phyloP scores from a whole-genome alignment of 2,329 filamentous ascomycete species.

The Juglanconis sp. region DNA sequence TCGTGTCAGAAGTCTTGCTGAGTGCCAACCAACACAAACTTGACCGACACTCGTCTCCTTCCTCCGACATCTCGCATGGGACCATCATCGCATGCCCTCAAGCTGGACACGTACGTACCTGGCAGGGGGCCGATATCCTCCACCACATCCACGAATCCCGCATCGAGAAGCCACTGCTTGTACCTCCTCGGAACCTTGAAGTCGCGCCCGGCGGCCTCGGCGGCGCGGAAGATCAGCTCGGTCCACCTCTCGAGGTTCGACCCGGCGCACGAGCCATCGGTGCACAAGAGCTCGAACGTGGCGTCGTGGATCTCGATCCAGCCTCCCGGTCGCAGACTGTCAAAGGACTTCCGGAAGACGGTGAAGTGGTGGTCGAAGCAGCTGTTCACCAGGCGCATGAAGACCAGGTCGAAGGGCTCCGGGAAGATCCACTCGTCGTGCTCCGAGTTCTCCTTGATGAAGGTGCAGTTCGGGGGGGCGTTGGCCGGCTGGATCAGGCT shows the following conservation, averaged over 20 bases:
- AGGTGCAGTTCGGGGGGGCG: constrained; percentile 50
- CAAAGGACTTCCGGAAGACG: constrained; percentile 44
- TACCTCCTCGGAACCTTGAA: constrained; percentile 22
- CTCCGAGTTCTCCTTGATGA: constrained; percentile 53
- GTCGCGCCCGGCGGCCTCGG: constrained; percentile 17
- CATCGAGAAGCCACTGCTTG: constrained; percentile 25
- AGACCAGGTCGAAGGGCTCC: constrained; percentile 51
- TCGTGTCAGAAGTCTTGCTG: not conserved
- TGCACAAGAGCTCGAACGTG: constrained; percentile 27
- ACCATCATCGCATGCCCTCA: too few species aligned
- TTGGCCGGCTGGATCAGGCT: constrained; percentile 39
- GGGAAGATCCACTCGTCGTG: constrained; percentile 44
- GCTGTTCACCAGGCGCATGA: constrained; percentile 46
- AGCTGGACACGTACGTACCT: not conserved
- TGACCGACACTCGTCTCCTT: not conserved
- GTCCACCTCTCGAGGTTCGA: constrained; percentile 31
- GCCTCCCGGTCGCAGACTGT: constrained; percentile 37
- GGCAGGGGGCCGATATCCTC: constrained; percentile 22
- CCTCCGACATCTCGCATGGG: not conserved
- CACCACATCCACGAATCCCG: constrained; percentile 29
- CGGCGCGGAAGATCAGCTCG: constrained; percentile 22
- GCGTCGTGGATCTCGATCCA: constrained; percentile 35
- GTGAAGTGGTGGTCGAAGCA: constrained; percentile 47
- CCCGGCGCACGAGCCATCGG: constrained; percentile 30
- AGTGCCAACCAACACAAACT: not conserved